Evolutionary conservation across 176 grass and related monocot species (phyloP), one percentile per base, ranked within the genome.

Genomic region (Aegilops sharonensis): DNA sequence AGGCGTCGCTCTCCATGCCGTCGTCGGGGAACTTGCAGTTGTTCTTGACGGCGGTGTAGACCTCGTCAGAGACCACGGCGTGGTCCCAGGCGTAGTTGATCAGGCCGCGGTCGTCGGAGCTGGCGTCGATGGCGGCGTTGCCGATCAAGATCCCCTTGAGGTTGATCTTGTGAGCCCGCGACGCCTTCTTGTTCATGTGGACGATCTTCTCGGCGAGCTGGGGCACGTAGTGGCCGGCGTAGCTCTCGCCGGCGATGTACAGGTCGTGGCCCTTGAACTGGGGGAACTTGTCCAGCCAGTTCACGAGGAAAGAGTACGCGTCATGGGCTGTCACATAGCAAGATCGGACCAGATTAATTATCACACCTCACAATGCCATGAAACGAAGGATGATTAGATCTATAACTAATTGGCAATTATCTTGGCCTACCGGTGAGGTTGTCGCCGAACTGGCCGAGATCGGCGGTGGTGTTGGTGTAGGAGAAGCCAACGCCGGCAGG

Each of bases 61-160:
- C 20, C 57, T 85, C 81, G 76, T 98, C 93, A 1, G 96, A 95
- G 52, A 95, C 91, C 37, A 98, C 86, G 5, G 93, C 96, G 82
- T 98, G 96, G 71, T 95, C 71, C 91, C 93, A 98, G 4, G 96
- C 96, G 47, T 98, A 98, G 2, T 98, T 86, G 5, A 78, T 86
- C 27, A 98, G 85, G 10, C 96, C 96, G 9, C 59, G 86, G 79
- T 93, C 73, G 77, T 98, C 96, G 3, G 93, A 89, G 8, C 90
- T 89, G 20, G 89, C 37, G 61, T 98, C 96, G 25, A 98, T 84
- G 72, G 79, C 86, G 4, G 93, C 91, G 85, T 98, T 98, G 15
- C 96, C 96, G 85, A 98, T 94, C 88, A 98, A 87, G 79, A 98
- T 84, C 43, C 96, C 96, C 90, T 98, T 98, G 78, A 98, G 86